Percentiles rank a stretch among this genome's conserved stretches.
phyloP scores from a whole-genome alignment of 352 stramenopile genomes.

The Pythium sp. region DNA sequence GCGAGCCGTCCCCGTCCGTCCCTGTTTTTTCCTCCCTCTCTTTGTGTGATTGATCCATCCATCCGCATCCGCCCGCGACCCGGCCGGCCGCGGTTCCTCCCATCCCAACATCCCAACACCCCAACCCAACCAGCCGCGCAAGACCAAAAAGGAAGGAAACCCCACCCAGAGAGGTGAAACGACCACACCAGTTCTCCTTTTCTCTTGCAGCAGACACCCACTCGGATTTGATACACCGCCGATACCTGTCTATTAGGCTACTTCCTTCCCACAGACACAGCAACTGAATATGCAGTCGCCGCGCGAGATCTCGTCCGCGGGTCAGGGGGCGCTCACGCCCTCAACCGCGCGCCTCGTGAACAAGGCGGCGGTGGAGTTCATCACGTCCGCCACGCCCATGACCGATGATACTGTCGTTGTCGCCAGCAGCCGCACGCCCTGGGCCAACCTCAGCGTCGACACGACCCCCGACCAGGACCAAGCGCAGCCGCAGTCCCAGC shows the following conservation, averaged over 20 bases:
- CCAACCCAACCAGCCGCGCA: neutral
- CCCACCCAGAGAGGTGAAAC: neutral
- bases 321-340: constrained; percentile 64
- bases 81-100: neutral
- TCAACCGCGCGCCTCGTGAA: constrained; percentile 51
- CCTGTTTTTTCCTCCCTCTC: neutral
- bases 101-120: neutral
- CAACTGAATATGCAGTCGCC: constrained; percentile 26
- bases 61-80: neutral
- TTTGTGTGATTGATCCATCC: neutral
- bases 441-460: constrained; percentile 75
- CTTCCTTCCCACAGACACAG: neutral
- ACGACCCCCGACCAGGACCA: constrained; percentile 25
- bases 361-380: constrained; percentile 34
- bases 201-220: constrained; percentile 1
- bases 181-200: constrained; percentile 9
- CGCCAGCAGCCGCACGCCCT: constrained; percentile 42
- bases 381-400: constrained; percentile 19
- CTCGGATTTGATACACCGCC: constrained; percentile 5
- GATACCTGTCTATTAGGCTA: neutral
- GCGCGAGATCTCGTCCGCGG: constrained; percentile 70
- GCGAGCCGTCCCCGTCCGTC: neutral
- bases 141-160: neutral
- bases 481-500: constrained; percentile 17
- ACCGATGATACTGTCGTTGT: neutral